phyloP scores from a whole-genome alignment of 225 moss, liverwort and hornwort genomes.

The Thuidium tamariscinum region DNA sequence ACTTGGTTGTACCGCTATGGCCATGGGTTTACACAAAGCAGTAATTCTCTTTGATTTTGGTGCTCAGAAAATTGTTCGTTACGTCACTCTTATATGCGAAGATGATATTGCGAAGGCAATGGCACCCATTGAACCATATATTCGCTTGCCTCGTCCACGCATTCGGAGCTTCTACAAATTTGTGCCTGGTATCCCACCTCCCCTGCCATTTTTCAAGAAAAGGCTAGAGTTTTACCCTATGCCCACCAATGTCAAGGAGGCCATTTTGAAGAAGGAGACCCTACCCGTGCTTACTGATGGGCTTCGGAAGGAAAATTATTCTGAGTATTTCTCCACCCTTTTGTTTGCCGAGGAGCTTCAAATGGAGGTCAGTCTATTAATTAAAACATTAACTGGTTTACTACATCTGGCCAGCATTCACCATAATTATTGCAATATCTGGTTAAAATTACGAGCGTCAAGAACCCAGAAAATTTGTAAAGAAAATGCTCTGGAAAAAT shows the following conservation, averaged over 20 bases:
- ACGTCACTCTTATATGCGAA: conserved; percentile 40
- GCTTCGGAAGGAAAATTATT: conserved; percentile 38
- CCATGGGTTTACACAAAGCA: conserved; percentile 46
- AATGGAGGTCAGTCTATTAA: conserved; percentile 36
- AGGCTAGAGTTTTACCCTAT: conserved; percentile 36
- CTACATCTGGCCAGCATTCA: neutral
- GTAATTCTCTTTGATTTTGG: conserved; percentile 42
- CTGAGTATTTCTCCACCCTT: conserved; percentile 34
- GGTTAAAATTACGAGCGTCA: neutral
- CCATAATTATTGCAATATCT: neutral
- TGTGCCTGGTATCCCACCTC: conserved; percentile 47
- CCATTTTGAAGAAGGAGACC: conserved; percentile 36
- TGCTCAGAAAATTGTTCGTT: conserved; percentile 43
- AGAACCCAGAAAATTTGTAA: neutral
- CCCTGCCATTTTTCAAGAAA: conserved; percentile 47
- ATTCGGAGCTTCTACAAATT: conserved; percentile 52
- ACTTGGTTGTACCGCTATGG: conserved; percentile 28
- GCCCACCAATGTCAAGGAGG: conserved; percentile 24
- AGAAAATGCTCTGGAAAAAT: neutral
- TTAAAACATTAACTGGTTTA: neutral
- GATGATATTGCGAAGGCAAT: conserved; percentile 44
- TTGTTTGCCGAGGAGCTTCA: conserved; percentile 53
- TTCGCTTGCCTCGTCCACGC: conserved; percentile 34
- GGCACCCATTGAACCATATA: conserved; percentile 41
- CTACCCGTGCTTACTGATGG: conserved; percentile 26